Evolutionary conservation across 2,329 filamentous ascomycete genomes (phyloP), one percentile per base, ranked within the genome.

Genomic region (Aspergillus transmontanensis): DNA sequence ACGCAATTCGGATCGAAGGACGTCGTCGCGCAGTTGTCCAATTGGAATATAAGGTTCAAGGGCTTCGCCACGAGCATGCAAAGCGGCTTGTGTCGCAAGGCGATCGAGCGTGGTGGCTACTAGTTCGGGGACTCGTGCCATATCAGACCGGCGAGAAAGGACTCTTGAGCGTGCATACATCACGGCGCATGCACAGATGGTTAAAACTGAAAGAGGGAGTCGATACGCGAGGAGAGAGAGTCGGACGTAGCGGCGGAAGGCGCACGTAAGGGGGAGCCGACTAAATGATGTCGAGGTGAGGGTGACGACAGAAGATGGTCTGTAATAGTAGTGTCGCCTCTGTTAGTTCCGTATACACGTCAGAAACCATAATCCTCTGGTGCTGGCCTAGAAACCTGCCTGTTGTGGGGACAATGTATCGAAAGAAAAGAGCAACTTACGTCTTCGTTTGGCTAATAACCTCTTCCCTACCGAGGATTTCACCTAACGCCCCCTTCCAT

Each of bases 271-370:
- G 82, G 94, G 87, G 90, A 98, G 86, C 80, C 90, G 87, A 86
- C 94, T 91, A 89, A 96, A 91, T 84, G 92, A 96, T 84, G 87
- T 90, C 82, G 91, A 94, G 80, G 88, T 87, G 85, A 97, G 87
- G 79, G 82, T 82, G 83, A 88, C 80, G 84, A 83, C 78, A 82
- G 80, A 81, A 85, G 86, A 84, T 83, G 85, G 82, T 92, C 92
- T 94, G 88, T 88, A 81, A 89, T 83, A 77, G 86, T 82, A 83
- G 86, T 80, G 82, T 86, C 82, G 84, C 84, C 86, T 89, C 93
- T 97, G 88, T 97, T 93, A 97, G 93, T 96, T 82, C 73, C 72
- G 69, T 71, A 72, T 70, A 78, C 79, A 78, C 83, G 88, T 86
- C 88, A 82, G 75, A 77, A 77, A 76, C 70, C 69, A 74, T 67